Conservation (phyloP, 805 yeast genomes). For the Kregervanrija fluxuum region DNA sequence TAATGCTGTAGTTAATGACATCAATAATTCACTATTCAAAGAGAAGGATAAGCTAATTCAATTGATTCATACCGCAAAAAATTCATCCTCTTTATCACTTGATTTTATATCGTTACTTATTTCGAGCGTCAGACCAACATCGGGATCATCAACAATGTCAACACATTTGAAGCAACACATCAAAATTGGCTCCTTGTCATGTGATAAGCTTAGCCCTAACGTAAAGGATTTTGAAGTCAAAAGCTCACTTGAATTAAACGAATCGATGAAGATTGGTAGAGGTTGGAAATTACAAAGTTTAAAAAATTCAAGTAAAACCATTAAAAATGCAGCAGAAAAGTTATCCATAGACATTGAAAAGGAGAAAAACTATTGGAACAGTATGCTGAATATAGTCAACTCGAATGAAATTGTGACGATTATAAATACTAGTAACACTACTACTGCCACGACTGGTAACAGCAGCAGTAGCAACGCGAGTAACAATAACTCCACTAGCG, state of each 20-base stretch:
- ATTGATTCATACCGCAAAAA: constrained; percentile 60
- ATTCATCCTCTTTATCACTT: constrained; percentile 80
- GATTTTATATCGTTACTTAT: constrained; percentile 82
- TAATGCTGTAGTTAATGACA: constrained; percentile 11
- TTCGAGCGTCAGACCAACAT: constrained; percentile 75
- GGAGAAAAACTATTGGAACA: constrained; percentile 67
- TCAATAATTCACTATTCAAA: constrained; percentile 36
- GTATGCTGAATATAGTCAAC: constrained; percentile 34
- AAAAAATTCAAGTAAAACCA: constrained; percentile 42
- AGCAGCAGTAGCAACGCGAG: background rate
- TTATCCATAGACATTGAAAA: constrained; percentile 47
- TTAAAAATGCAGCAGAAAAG: constrained; percentile 44
- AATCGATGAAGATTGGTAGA: constrained; percentile 34
- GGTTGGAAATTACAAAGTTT: constrained; percentile 86
- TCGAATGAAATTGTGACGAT: constrained; percentile 61
- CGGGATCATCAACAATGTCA: constrained; percentile 83
- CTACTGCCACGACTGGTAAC: background rate
- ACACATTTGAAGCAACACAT: constrained; percentile 69
- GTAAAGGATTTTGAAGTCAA: constrained; percentile 15
- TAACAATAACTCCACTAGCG: constrained; percentile 29
- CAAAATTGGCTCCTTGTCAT: constrained; percentile 66
- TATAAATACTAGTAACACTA: constrained; percentile 40
- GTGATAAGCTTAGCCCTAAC: constrained; percentile 31
- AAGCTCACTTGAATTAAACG: constrained; percentile 11
- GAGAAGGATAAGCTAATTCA: constrained; percentile 47